Base-by-base conservation (phyloP, 495 filamentous ascomycete species). In the Cryomyces antarcticus region DNA sequence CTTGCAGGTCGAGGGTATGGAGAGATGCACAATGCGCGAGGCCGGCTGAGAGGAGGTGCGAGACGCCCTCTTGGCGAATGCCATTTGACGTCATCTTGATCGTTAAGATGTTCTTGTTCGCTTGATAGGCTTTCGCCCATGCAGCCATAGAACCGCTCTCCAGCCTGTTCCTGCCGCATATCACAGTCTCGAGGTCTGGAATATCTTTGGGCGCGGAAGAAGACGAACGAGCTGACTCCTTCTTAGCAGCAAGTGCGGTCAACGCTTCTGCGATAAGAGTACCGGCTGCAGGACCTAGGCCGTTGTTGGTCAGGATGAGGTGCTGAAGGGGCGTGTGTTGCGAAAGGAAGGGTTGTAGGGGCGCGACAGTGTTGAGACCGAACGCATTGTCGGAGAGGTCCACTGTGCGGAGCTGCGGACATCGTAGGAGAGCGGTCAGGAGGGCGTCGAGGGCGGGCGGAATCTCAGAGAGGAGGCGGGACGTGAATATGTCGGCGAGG, bases 11-110 rank as follows among this genome's bases (percentile, higher is more conserved):
- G 31, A 96, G 58, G 37, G 82, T 69, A 57, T 74, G 60, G 31
- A 97, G 67, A 31, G 62, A 62, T 17, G 55, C 65, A 30, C 79
- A 71, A 48, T 78, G 68, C 41, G 69, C 65, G 35, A 97, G 66
- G 47, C 89, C 89, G 38, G 85, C 67, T 46, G 70, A 73, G 39
- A 97, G 55, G 38, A 97, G 61, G 48, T 72, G 64, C 41, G 74
- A 72, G 52, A 94, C 84, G 46, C 89, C 89, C 62, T 95, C 84
- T 55, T 88, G 83, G 30, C 89, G 73, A 47, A 97, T 97, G 39
- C 92, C 89, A 59, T 97, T 96, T 60, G 96, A 89, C 31, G 89
- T 85, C 89, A 97, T 95, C 71, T 87, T 93, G 43, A 97, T 74
- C 41, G 75, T 76, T 58, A 77, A 80, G 30, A 96, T 67, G 11